Base-by-base conservation (phyloP, 2,329 filamentous ascomycete genomes). In the Hypoxylon sp. region DNA sequence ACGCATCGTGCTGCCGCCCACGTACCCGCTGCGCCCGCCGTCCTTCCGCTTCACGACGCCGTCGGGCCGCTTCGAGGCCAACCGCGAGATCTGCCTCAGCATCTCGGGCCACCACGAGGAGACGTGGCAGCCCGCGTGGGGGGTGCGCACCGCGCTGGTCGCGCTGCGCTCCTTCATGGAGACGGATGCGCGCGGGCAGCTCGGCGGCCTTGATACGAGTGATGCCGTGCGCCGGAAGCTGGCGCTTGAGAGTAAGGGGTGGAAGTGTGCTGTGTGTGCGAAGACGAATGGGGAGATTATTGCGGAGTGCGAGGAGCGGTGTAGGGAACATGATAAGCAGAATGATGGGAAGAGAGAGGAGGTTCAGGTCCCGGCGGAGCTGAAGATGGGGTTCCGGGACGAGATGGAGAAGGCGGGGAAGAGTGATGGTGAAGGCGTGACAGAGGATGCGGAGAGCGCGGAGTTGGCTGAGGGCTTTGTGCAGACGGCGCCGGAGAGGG, bases 51-150 rank as follows among this genome's bases (percentile, higher is more conserved):
- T 99, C 84, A 86, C 93, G 5, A 98, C 96, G 0, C 94, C 96
- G 0, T 93, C 90, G 25, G 96, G 95, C 58, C 89, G 96, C 68
- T 99, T 99, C 81, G 96, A 98, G 80, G 91, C 94, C 60, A 99
- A 99, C 79, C 90, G 96, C 72, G 95, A 98, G 83, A 98, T 99
- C 74, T 99, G 96, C 78, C 88, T 99, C 14, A 93, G 89, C 75
- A 99, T 98, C 75, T 93, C 89, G 57, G 95, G 94, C 1, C 95
- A 98, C 80, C 96, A 99, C 81, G 96, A 98, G 79, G 96, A 98
- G 83, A 97, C 93, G 14, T 99, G 96, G 96, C 95, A 98, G 85
- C 96, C 96, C 0, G 96, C 96, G 0, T 99, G 96, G 96, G 96
- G 96, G 0, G 91, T 99, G 9, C 87, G 96, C 65, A 98, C 96